Evolutionary conservation across 768 basidiomycete genomes (phyloP).

Genomic region (Tephrocybe sp.): DNA sequence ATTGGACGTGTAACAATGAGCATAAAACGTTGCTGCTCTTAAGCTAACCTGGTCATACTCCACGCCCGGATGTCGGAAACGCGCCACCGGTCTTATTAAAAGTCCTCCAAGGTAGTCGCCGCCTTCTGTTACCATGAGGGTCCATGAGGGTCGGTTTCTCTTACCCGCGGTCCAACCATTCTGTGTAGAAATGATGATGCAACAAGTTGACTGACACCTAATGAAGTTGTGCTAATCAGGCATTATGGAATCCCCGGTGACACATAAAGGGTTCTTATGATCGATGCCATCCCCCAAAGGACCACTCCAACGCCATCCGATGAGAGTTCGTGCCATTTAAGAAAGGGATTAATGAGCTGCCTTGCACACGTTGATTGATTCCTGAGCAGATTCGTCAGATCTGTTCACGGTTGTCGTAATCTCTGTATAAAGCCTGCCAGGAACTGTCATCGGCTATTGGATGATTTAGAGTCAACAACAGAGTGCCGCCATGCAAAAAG

Average conservation of each 20-base stretch:
- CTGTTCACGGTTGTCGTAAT: neutral
- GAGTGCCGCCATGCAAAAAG: no score
- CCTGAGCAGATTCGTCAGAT: no score
- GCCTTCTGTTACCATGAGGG: conserved; percentile 4
- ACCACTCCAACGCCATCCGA: conserved; percentile 5
- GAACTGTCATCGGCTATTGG: no score
- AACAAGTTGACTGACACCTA: no score
- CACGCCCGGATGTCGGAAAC: neutral
- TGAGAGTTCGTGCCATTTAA: neutral
- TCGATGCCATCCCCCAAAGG: neutral
- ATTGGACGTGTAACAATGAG: neutral
- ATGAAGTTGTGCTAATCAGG: neutral
- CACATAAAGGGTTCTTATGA: neutral
- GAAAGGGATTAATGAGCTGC: neutral
- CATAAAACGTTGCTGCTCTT: neutral
- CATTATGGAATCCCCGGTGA: neutral
- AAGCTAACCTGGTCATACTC: neutral
- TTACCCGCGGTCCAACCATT: neutral
- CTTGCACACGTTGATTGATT: neutral
- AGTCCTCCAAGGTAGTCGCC: neutral
- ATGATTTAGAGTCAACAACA: no score
- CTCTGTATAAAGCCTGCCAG: no score
- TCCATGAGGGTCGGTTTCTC: neutral
- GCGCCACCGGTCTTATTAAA: neutral
- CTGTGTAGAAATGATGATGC: conserved; percentile 8